phyloP scores from a whole-genome alignment of 1,139 yeast genomes.

The Kodamaea sp. region DNA sequence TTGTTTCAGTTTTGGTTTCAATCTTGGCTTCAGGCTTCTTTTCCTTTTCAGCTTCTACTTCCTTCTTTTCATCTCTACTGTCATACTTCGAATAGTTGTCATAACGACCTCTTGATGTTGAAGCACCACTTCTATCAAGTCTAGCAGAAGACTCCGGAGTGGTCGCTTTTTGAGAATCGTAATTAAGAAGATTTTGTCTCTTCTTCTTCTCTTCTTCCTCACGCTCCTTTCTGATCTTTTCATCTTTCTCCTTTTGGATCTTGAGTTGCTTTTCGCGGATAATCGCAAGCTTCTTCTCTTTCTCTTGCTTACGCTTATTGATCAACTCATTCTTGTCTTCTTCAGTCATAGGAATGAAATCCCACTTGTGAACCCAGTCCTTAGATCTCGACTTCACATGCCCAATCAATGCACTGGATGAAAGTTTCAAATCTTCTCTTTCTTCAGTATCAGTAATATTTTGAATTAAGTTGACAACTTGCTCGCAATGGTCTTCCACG shows the following conservation, averaged over 20 bases:
- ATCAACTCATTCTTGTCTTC: constrained; percentile 28
- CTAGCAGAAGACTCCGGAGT: constrained; percentile 9
- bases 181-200: constrained; percentile 20
- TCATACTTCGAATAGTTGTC: constrained; percentile 31
- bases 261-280: constrained; percentile 13
- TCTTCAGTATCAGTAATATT: constrained; percentile 53
- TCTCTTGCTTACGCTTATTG: constrained; percentile 22
- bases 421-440: constrained; percentile 79
- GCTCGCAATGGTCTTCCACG: constrained; percentile 67
- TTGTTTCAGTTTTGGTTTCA: constrained; percentile 1
- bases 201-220: constrained; percentile 21
- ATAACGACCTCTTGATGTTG: constrained; percentile 18
- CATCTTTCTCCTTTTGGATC: constrained; percentile 14
- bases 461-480: constrained; percentile 49
- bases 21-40: constrained; percentile 1
- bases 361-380: constrained; percentile 60
- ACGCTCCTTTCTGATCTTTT: constrained; percentile 24
- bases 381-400: constrained; percentile 61
- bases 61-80: constrained; percentile 4
- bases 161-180: constrained; percentile 22
- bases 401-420: constrained; percentile 77
- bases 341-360: constrained; percentile 50
- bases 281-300: constrained; percentile 17
- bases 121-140: constrained; percentile 15
- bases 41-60: constrained; percentile 5